These are phyloP conservation scores for Cruciata laevipes DNA, from an alignment of 257 asterid species.

Conservation along the genomic window DNA sequence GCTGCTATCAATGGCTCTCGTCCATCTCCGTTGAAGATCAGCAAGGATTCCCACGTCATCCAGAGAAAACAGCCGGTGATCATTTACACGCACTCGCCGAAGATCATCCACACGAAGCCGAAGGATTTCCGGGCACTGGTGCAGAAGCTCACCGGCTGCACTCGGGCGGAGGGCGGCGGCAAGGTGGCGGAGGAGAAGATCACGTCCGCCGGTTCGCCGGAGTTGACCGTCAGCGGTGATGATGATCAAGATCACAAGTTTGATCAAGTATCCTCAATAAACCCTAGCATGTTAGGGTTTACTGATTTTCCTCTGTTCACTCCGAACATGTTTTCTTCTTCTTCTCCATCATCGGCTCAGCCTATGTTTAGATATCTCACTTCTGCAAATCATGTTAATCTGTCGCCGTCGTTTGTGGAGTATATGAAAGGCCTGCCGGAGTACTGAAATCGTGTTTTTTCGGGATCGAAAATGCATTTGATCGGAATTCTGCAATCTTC, in stretches of 20 bases:
- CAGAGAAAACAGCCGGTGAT: constrained; percentile 30
- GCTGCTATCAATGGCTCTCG: constrained; percentile 19
- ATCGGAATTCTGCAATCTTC: neutral
- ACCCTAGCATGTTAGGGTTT: neutral
- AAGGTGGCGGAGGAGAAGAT: neutral
- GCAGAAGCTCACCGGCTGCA: constrained; percentile 33
- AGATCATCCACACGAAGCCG: constrained; percentile 30
- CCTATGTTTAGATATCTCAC: constrained; percentile 1
- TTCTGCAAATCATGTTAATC: neutral
- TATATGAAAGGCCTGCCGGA: constrained; percentile 17
- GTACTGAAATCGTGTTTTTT: neutral
- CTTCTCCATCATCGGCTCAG: constrained; percentile 10
- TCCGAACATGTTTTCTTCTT: constrained; percentile 14
- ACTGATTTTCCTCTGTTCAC: constrained; percentile 19
- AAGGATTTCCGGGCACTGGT: constrained; percentile 35
- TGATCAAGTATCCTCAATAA: neutral
- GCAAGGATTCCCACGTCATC: constrained; percentile 20
- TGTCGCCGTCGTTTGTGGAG: constrained; percentile 18
- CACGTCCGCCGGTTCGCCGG: neutral
- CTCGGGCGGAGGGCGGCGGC: constrained; percentile 3
- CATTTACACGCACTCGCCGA: constrained; percentile 36
- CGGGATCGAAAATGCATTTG: neutral
- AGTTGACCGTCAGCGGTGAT: neutral
- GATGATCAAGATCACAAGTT: neutral
- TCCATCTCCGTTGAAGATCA: constrained; percentile 31